These are phyloP conservation scores for Corymbia maculata DNA, from an alignment of 345 rosid genomes.

Conservation along the genomic window DNA sequence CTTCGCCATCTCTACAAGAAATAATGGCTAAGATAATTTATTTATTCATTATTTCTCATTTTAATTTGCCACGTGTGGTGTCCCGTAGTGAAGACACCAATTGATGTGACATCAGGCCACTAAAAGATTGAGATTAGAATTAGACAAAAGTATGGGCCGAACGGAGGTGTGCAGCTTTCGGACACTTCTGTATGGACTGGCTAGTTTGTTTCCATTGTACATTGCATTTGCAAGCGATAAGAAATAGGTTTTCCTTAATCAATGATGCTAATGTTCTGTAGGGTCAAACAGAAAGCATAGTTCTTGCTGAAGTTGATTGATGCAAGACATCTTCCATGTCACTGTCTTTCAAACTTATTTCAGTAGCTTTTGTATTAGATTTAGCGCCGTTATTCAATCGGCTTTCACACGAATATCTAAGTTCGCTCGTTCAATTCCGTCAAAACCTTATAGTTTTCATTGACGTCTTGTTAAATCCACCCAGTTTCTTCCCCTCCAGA, in stretches of 20 bases:
- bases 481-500: background rate
- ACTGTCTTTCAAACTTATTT: background rate
- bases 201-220: background rate
- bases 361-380: background rate
- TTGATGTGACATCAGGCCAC: background rate
- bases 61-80: background rate
- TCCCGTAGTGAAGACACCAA: background rate
- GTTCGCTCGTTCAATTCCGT: background rate
- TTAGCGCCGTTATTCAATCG: background rate
- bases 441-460: background rate
- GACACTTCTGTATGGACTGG: slow-evolving; percentile 1
- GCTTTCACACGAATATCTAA: background rate
- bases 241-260: background rate
- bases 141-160: background rate
- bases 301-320: background rate
- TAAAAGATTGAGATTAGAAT: background rate
- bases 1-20: background rate
- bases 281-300: background rate
- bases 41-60: background rate
- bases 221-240: background rate
- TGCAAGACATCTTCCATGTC: background rate
- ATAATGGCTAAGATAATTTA: background rate
- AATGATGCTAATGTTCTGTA: background rate
- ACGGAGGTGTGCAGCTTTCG: background rate
- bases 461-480: background rate